A percentile compares a stretch with the other conserved stretches of the same genome.
phyloP scores from a whole-genome alignment of 2,329 filamentous ascomycete species.

The Cytospora schulzeri region DNA sequence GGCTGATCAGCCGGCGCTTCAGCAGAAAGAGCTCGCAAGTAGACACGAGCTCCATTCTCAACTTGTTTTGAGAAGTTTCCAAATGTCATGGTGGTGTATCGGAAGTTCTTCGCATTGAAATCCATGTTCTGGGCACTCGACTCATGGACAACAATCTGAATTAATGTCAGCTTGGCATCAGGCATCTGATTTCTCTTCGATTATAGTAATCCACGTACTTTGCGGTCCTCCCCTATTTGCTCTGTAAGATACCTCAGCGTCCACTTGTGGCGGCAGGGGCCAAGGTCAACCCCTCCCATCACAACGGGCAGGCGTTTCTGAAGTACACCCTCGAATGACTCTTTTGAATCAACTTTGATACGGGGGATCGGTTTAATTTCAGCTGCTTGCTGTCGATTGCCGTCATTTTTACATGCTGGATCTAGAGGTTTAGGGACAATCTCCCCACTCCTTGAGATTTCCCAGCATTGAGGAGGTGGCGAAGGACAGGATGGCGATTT shows the following conservation, averaged over 20 bases:
- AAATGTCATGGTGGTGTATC: conserved; percentile 70
- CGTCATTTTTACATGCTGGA: conserved; percentile 32
- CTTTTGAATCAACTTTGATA: conserved; percentile 50
- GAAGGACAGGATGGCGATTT: background rate
- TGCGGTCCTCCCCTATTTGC: conserved; percentile 61
- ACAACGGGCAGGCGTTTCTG: conserved; percentile 62
- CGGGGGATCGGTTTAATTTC: conserved; percentile 48
- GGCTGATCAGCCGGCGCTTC: conserved; percentile 69
- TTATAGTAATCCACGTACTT: conserved; percentile 46
- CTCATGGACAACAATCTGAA: conserved; percentile 73
- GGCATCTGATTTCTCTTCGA: background rate
- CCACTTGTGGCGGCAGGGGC: conserved; percentile 69
- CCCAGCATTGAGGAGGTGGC: conserved; percentile 8
- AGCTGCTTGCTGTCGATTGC: conserved; percentile 25
- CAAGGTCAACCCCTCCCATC: conserved; percentile 66
- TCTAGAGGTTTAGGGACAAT: background rate
- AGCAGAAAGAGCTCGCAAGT: conserved; percentile 76
- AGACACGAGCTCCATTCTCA: conserved; percentile 63
- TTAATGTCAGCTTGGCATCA: background rate
- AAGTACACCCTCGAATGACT: conserved; percentile 64
- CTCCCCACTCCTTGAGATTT: conserved; percentile 21
- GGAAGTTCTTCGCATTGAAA: conserved; percentile 82
- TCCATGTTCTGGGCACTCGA: conserved; percentile 69
- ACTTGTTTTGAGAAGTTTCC: conserved; percentile 66
- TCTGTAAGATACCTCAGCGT: conserved; percentile 66